Evolutionary conservation across 2,329 filamentous ascomycete species (phyloP).

Genomic region (Periconia digitata): DNA sequence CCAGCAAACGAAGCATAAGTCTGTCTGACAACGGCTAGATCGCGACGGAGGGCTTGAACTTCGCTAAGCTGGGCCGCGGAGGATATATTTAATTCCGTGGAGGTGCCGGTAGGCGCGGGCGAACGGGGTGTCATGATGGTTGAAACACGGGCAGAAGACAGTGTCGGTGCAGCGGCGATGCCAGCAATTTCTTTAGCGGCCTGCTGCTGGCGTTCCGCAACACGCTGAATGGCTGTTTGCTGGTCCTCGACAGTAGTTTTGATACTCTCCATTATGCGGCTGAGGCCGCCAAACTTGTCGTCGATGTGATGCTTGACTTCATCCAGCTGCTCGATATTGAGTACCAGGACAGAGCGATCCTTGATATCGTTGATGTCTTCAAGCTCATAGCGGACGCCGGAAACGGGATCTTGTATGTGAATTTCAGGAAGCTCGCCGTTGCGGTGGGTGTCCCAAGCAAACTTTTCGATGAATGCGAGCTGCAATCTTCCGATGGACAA

Average conservation of each 20-base stretch:
- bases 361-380: conserved; percentile 93
- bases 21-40: conserved; percentile 88
- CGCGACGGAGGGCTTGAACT: conserved; percentile 78
- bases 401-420: conserved; percentile 94
- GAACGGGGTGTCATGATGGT: conserved; percentile 35
- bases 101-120: conserved; percentile 19
- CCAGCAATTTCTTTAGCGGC: conserved; percentile 82
- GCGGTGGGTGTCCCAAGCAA: conserved; percentile 96
- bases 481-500: conserved; percentile 86
- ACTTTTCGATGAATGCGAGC: conserved; percentile 97
- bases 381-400: conserved; percentile 93
- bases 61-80: conserved; percentile 70
- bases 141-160: conserved; percentile 39
- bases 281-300: conserved; percentile 80
- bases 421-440: conserved; percentile 97
- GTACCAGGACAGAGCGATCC: conserved; percentile 88
- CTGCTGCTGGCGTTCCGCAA: conserved; percentile 89
- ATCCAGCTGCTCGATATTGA: conserved; percentile 90
- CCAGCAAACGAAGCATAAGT: conserved; percentile 90
- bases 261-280: conserved; percentile 81
- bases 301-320: conserved; percentile 97
- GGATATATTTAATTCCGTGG: conserved; percentile 27
- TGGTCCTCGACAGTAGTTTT: conserved; percentile 84
- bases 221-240: conserved; percentile 75
- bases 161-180: conserved; percentile 53